Evolutionary conservation across 352 stramenopile genomes (phyloP).

Genomic region (Pythium apleroticum): DNA sequence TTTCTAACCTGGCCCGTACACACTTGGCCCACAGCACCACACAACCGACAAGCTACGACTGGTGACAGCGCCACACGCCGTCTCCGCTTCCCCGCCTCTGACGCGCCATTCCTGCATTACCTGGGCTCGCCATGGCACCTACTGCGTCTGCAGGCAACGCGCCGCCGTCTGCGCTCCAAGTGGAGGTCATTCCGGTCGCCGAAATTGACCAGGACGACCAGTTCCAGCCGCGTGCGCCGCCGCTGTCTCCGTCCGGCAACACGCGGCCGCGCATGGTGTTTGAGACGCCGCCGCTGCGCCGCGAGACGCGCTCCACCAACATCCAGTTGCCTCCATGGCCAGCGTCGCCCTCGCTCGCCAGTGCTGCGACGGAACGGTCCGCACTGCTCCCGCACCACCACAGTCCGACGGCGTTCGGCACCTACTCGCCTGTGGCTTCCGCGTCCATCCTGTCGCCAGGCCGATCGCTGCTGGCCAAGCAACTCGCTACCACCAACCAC

Average conservation of each 20-base stretch:
- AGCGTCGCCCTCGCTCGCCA: conserved; percentile 17
- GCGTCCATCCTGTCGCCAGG: conserved; percentile 21
- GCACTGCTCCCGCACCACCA: conserved; percentile 31
- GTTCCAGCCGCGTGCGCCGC: conserved; percentile 14
- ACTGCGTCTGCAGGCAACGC: conserved; percentile 4
- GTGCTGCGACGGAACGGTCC: conserved; percentile 20
- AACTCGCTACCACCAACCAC: conserved; percentile 9
- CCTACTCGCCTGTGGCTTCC: conserved; percentile 19
- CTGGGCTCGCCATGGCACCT: background rate
- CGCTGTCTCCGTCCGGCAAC: conserved; percentile 15
- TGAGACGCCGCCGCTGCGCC: conserved; percentile 62
- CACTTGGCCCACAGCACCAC: background rate
- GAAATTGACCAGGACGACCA: conserved; percentile 17
- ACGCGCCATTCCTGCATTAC: background rate
- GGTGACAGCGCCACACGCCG: background rate
- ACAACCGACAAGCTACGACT: background rate
- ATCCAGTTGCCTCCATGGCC: conserved; percentile 37
- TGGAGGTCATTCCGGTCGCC: conserved; percentile 7
- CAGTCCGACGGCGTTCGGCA: background rate
- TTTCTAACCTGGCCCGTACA: background rate
- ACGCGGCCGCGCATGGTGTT: conserved; percentile 51
- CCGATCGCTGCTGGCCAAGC: conserved; percentile 27
- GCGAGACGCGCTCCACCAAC: conserved; percentile 50
- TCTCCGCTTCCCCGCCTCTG: background rate
- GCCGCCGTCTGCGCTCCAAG: conserved; percentile 8